phyloP scores from a whole-genome alignment of 352 stramenopile species.

The Pythium apleroticum region DNA sequence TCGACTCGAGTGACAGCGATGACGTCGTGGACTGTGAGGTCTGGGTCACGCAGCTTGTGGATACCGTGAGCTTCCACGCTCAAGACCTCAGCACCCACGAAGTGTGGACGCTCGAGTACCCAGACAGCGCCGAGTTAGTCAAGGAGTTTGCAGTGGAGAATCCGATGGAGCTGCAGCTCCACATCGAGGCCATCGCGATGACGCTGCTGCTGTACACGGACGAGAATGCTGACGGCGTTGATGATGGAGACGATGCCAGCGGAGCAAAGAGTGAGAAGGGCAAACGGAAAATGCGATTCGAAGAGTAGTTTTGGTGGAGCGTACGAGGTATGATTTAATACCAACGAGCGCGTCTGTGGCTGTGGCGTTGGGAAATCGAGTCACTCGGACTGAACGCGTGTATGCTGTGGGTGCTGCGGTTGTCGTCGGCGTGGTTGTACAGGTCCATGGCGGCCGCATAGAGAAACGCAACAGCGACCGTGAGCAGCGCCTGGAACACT shows the following conservation, averaged over 20 bases:
- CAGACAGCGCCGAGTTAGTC: constrained; percentile 50
- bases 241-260: background rate
- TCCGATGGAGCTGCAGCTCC: constrained; percentile 56
- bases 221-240: background rate
- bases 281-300: constrained; percentile 45
- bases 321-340: background rate
- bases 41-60: constrained; percentile 25
- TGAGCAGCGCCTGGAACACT: constrained; percentile 19
- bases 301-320: constrained; percentile 32
- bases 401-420: background rate
- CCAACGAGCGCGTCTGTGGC: constrained; percentile 10
- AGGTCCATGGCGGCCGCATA: constrained; percentile 11
- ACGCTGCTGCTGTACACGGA: constrained; percentile 46
- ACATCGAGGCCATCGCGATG: constrained; percentile 55
- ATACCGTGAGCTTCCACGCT: constrained; percentile 42
- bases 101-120: constrained; percentile 40
- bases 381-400: background rate
- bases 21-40: constrained; percentile 45
- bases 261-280: too few relatives aligned
- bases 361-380: constrained; percentile 2
- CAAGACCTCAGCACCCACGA: constrained; percentile 30
- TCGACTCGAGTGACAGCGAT: constrained; percentile 19
- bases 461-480: constrained; percentile 15
- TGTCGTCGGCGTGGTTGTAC: constrained; percentile 3
- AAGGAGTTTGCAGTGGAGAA: constrained; percentile 58